Percentiles rank a stretch among this genome's conserved stretches.
Evolutionary conservation across 73 alveolate species (phyloP).

Genomic region (Paramecium caudatum): DNA sequence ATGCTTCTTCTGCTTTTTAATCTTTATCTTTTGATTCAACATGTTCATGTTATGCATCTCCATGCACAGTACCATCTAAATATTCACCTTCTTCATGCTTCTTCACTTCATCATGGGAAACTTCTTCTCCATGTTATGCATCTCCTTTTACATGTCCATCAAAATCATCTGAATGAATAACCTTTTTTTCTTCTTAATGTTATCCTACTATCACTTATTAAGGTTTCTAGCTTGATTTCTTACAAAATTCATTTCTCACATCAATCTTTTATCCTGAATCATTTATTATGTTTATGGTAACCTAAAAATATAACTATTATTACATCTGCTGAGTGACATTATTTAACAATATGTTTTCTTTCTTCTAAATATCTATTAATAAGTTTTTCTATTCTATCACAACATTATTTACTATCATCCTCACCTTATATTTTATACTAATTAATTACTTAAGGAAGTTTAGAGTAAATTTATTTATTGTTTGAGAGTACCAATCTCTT

Average conservation of each 20-base stretch:
- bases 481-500: neutral
- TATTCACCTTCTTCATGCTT: neutral
- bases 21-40: neutral
- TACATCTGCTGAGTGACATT: conserved; percentile 34
- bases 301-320: neutral
- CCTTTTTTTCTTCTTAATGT: neutral
- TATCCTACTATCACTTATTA: conserved; percentile 21
- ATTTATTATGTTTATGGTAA: neutral
- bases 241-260: neutral
- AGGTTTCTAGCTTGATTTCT: neutral
- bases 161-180: neutral
- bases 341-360: conserved; percentile 26
- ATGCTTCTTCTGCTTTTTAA: neutral
- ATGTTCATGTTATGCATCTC: neutral
- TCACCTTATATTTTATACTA: neutral
- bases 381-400: conserved; percentile 34
- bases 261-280: neutral
- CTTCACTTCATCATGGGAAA: neutral
- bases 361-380: neutral
- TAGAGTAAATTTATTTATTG: neutral
- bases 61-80: neutral
- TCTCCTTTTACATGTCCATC: neutral
- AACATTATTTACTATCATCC: conserved; percentile 10
- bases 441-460: neutral
- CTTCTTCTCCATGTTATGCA: neutral